Conservation (phyloP, 768 basidiomycete species). For the Russula foetens region DNA sequence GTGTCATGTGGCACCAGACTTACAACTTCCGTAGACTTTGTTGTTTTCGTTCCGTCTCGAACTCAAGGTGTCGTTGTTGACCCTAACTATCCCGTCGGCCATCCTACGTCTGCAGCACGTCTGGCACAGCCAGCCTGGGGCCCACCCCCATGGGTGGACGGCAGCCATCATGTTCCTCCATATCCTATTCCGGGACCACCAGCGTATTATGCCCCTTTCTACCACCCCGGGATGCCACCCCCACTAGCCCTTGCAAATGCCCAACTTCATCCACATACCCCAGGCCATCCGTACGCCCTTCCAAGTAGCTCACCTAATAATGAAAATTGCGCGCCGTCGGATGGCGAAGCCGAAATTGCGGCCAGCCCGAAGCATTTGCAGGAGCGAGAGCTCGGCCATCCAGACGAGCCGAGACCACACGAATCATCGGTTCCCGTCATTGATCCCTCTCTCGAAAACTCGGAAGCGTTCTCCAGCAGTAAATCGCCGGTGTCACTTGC, state of each 20-base stretch:
- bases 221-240: constrained; percentile 21
- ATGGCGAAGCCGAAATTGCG: constrained; percentile 3
- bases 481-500: constrained; percentile 19
- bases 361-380: constrained; percentile 9
- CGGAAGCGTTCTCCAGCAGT: constrained; percentile 17
- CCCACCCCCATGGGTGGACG: constrained; percentile 34
- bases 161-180: constrained; percentile 21
- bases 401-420: constrained; percentile 2
- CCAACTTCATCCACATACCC: constrained; percentile 2
- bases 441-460: constrained; percentile 31
- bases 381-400: background rate
- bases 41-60: constrained; percentile 20
- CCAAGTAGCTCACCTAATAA: background rate
- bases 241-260: constrained; percentile 22
- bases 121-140: constrained; percentile 26
- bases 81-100: constrained; percentile 35
- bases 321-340: background rate
- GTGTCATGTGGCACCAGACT: background rate
- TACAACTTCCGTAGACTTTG: constrained; percentile 4
- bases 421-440: constrained; percentile 26
- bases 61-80: constrained; percentile 37
- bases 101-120: constrained; percentile 49
- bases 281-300: background rate
- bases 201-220: constrained; percentile 14
- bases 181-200: constrained; percentile 15